phyloP scores from a whole-genome alignment of 1,284 basidiomycete species.

The Ustilago xerochloae region DNA sequence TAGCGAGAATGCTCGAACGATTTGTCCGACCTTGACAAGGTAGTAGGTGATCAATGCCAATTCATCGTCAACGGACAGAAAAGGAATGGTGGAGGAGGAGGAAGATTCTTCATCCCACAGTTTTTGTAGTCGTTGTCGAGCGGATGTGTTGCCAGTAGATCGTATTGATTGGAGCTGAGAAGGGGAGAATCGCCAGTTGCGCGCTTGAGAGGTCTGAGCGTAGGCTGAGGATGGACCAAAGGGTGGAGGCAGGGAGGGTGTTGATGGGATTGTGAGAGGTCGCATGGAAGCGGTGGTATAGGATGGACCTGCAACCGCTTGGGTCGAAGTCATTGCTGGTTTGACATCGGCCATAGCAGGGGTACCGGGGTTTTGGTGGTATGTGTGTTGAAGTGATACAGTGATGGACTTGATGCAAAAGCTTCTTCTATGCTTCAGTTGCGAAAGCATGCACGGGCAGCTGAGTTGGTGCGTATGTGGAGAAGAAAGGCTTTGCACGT shows the following conservation, averaged over 20 bases:
- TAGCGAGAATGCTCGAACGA: conserved; percentile 86
- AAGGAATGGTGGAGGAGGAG: conserved; percentile 70
- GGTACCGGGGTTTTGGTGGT: too few species aligned
- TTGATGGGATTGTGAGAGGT: conserved; percentile 20
- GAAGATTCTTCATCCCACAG: conserved; percentile 39
- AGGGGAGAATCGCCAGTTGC: conserved; percentile 60
- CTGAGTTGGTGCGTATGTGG: not conserved
- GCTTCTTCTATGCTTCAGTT: too few species aligned
- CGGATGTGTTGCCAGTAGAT: conserved; percentile 17
- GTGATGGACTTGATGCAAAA: too few species aligned
- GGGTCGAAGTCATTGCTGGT: not conserved
- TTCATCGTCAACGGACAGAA: conserved; percentile 85
- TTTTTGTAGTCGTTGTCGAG: conserved; percentile 15
- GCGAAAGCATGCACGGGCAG: not conserved
- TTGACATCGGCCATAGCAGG: conserved; percentile 11
- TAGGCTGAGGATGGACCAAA: conserved; percentile 48
- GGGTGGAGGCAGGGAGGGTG: conserved; percentile 32
- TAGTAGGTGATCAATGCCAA: conserved; percentile 88
- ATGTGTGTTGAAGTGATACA: too few species aligned
- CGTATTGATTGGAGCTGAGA: conserved; percentile 27
- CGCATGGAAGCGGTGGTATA: conserved; percentile 31
- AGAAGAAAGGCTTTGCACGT: not conserved
- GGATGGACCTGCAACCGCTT: not conserved
- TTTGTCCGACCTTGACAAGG: conserved; percentile 82
- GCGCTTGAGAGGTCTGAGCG: conserved; percentile 59